Evolutionary conservation across 768 basidiomycete genomes (phyloP), one percentile per base, ranked within the genome.

Genomic region (Boletus pseudopeckii): DNA sequence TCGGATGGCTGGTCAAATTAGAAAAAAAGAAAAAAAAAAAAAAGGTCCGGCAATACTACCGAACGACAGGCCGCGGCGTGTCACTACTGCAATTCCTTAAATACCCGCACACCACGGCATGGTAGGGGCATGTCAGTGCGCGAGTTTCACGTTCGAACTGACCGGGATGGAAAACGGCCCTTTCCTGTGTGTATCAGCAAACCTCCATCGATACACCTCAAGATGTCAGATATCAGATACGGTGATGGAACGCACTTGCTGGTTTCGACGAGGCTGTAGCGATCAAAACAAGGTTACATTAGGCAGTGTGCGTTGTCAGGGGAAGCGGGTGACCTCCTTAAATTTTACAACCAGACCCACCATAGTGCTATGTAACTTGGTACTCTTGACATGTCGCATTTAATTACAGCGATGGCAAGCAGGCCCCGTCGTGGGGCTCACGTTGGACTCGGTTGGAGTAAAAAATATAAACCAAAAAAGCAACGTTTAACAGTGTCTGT

Each of bases 111-210:
- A 46, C 17, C 13, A 14, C 49, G 52, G 48, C 24, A 26, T 22
- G 34, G 50, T n/a, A 38, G 45, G 20, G 39, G 43, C 28, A 39
- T 55, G 58, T 48, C 45, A 37, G 36, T 13, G 32, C 20, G 36
- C 39, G 17, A 42, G 62, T 63, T 64, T 61, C 61, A 64, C 41
- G 40, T 54, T 40, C 18, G n/a, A 30, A 39, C 0, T 41, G 45
- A 45, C 38, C 43, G 48, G 46, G 46, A 49, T 45, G 47, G 24
- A 45, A 47, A 17, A 41, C n/a, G 32, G 38, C 22, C n/a, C 15
- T 45, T 37, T 18, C 8, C 13, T 45, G 24, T 24, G 22, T 32
- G 32, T 30, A 26, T 36, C 52, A 22, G 20, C 17, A 34, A 15
- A 13, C 33, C 26, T 13, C 36, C 58, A 24, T 34, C 44, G 24